Base-by-base conservation (phyloP, 1,139 yeast genomes). In the Saccharomycopsis phalli region DNA sequence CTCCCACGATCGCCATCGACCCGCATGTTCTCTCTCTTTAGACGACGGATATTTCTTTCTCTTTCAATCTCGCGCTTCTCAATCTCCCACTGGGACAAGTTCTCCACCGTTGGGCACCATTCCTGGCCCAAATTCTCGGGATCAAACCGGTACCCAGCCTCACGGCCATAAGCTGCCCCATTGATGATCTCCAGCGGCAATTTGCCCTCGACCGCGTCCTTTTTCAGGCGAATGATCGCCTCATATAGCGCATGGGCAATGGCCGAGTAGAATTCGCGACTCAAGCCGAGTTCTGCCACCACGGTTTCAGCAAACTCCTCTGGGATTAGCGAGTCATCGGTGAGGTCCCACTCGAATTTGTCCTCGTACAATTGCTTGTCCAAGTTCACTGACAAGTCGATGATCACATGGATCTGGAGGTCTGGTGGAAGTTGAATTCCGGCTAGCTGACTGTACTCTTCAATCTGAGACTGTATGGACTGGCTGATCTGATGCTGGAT, bases 31-130 rank as follows among this genome's bases (percentile, higher is more conserved):
- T 93, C 98, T 59, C 98, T 76, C 65, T 93, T 88, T 54, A 87
- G 68, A 56, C 98, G 76, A 59, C 98, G 75, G 47, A 86, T 71
- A 55, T 83, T 86, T 59, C 98, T 74, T 50, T 88, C 96, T 54
- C 94, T 78, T 60, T 93, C 98, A 50, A 88, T 86, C 56, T 91
- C 97, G 49, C 97, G 73, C 61, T 83, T 81, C 56, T 88, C 97
- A 45, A 91, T 86, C 61, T 91, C 98, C 71, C 91, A 88, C 37
- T 86, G 91, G 1, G 94, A 78, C 47, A 91, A 68, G 6, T 76
- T 74, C 59, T 88, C 97, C 3, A 91, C 81, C 28, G 77, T 70
- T 10, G 99, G 98, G 40, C 82, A 81, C 94, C 96, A 91, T 28
- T 76, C 81, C 38, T 79, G 86, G 34, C 86, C 84, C 31, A 73